A percentile compares a stretch with the other conserved stretches of the same genome.
Conservation (phyloP, 108 stramenopile genomes). For the Skeletonema potamos region DNA sequence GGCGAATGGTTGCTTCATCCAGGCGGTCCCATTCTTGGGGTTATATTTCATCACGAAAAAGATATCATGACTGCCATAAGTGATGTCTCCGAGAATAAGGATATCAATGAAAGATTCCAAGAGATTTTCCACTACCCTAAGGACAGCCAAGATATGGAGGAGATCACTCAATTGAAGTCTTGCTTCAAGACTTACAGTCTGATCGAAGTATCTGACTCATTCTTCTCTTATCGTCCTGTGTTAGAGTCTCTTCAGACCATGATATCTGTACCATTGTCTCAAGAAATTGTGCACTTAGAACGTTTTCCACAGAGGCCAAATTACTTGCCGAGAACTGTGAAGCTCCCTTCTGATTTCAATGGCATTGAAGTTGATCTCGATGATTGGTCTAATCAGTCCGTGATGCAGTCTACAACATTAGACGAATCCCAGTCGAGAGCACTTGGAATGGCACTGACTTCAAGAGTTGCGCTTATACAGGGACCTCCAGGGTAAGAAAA, state of each 20-base stretch:
- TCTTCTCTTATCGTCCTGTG: slow-evolving; percentile 51
- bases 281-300: slow-evolving; percentile 20
- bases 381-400: slow-evolving; percentile 13
- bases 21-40: slow-evolving; percentile 43
- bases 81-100: slow-evolving; percentile 23
- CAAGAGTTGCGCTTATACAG: slow-evolving; percentile 48
- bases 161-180: background rate
- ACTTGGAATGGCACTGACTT: slow-evolving; percentile 34
- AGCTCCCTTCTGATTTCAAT: slow-evolving; percentile 20
- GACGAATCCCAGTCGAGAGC: slow-evolving; percentile 46
- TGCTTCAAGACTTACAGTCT: slow-evolving; percentile 42
- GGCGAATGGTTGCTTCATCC: slow-evolving; percentile 30
- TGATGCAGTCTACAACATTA: slow-evolving; percentile 32
- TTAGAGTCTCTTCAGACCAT: slow-evolving; percentile 40
- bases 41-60: slow-evolving; percentile 18
- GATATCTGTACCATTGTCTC: slow-evolving; percentile 31
- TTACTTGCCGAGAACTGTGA: slow-evolving; percentile 10
- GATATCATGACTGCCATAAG: slow-evolving; percentile 15
- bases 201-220: slow-evolving; percentile 54
- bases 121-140: background rate
- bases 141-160: background rate
- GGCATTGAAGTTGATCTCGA: slow-evolving; percentile 23
- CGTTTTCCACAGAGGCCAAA: background rate
- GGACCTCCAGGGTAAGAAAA: slow-evolving; percentile 51
- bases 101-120: background rate